Base-by-base conservation (phyloP, 2,329 filamentous ascomycete genomes). In the Alternaria sp. region DNA sequence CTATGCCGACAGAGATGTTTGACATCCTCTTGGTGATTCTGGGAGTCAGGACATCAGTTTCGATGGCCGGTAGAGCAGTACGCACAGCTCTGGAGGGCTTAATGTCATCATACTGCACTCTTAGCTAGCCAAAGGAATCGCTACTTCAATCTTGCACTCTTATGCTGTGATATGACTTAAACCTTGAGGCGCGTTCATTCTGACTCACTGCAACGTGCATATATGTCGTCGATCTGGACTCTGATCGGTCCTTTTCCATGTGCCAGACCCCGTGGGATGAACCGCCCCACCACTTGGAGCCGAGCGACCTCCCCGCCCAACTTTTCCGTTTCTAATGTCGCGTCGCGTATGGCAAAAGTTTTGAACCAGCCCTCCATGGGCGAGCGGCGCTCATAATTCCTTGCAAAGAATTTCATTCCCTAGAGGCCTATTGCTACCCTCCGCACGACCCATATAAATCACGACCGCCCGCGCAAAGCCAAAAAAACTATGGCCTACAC, bases 111-210 rank as follows among this genome's bases (percentile, higher is more conserved):
- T 67, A 67, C 71, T 75, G 72, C 68, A 64, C 72, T 74, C 70
- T 71, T 73, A 74, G 73, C 70, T 74, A 74, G 71, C 66, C 68
- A 59, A 74, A 73, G 69, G 67, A 73, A 66, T 68, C 61, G 66
- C 69, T 68, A 73, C 68, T 75, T 72, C 70, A 74, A 65, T 43
- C 12, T 51, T 19, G 9, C 19, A 17, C n/a, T 26, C 15, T 28
- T 17, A 23, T 54, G 56, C 28, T n/a, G 58, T 61, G 57, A 57
- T 30, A 19, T 54, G 1, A 32, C 30, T 47, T 7, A 9, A 28
- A 6, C 19, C 19, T 28, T 15, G 23, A 44, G 15, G 12, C 8
- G 9, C 19, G n/a, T 56, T 17, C 26, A 40, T 15, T 55, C 30
- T 58, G 54, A 51, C 17, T 56, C 28, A 30, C 23, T 44, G 17